Conservation (phyloP, 2,329 filamentous ascomycete genomes). For the Helotiales sp. region DNA sequence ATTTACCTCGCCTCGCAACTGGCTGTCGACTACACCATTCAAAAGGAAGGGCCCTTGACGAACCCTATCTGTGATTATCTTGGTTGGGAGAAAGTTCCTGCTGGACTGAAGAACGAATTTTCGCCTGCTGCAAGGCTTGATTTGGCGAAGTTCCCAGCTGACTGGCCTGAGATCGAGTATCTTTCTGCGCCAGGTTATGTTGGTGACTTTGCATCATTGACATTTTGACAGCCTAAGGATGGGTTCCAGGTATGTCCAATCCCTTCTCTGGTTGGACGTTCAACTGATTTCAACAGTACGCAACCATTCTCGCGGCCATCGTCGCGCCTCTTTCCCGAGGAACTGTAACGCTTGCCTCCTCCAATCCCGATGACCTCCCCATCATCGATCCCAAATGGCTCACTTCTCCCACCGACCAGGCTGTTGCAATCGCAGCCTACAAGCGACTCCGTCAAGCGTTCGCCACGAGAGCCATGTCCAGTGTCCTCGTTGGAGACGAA, state of each 20-base stretch:
- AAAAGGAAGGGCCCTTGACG: conserved; percentile 16
- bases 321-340: conserved; percentile 51
- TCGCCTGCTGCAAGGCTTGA: conserved; percentile 5
- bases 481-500: conserved; percentile 28
- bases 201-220: conserved; percentile 15
- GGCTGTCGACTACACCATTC: background rate
- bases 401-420: conserved; percentile 48
- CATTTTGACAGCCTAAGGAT: conserved; percentile 17
- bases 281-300: conserved; percentile 2
- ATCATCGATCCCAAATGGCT: conserved; percentile 53
- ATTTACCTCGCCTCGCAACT: conserved; percentile 2
- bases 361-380: conserved; percentile 46
- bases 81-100: conserved; percentile 33
- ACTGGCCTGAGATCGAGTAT: conserved; percentile 35
- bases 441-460: conserved; percentile 48
- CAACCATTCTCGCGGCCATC: conserved; percentile 39
- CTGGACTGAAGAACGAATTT: background rate
- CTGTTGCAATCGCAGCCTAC: conserved; percentile 50
- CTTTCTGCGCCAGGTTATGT: conserved; percentile 20
- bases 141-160: conserved; percentile 23
- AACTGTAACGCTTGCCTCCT: conserved; percentile 48
- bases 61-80: conserved; percentile 27
- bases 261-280: background rate
- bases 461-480: conserved; percentile 24
- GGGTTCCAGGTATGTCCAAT: conserved; percentile 9